These are phyloP conservation scores for Cytidiella melzeri DNA, from an alignment of 768 basidiomycete species.

Conservation along the genomic window DNA sequence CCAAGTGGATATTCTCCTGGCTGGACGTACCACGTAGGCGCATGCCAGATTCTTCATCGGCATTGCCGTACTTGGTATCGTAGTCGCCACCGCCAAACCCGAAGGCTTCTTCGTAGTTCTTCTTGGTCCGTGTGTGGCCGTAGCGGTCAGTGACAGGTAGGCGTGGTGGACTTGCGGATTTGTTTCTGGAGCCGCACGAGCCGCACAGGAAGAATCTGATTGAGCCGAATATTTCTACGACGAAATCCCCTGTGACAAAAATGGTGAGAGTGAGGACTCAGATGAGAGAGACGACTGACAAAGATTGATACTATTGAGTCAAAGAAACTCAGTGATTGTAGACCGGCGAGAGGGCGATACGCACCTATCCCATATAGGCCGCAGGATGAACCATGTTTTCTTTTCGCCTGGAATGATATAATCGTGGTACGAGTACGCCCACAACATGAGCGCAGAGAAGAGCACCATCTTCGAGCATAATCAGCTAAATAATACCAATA, in stretches of 20 bases:
- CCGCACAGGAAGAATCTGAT: conserved; percentile 53
- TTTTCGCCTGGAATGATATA: conserved; percentile 42
- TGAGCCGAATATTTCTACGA: conserved; percentile 55
- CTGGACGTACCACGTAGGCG: neutral
- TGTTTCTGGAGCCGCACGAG: conserved; percentile 23
- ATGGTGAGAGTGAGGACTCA: neutral
- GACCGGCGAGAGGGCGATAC: conserved; percentile 8
- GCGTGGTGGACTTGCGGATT: conserved; percentile 20
- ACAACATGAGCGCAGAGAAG: conserved; percentile 72
- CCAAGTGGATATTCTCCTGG: neutral
- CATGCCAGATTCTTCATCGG: neutral
- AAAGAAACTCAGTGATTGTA: conserved; percentile 6
- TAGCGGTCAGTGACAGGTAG: conserved; percentile 16
- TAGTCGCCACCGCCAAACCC: conserved; percentile 20
- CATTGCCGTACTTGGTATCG: neutral
- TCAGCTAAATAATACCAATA: neutral
- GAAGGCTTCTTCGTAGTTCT: conserved; percentile 36
- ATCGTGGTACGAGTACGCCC: conserved; percentile 73
- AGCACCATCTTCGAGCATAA: conserved; percentile 70
- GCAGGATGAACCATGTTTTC: conserved; percentile 51
- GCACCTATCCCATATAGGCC: conserved; percentile 63
- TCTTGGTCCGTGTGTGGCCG: conserved; percentile 23
- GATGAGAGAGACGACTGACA: conserved; percentile 27
- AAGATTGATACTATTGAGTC: conserved; percentile 35
- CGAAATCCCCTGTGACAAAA: conserved; percentile 51